Percentiles rank a stretch among this genome's conserved stretches.
Evolutionary conservation across 257 asterid species (phyloP).

Genomic region (Scutellaria baicalensis): DNA sequence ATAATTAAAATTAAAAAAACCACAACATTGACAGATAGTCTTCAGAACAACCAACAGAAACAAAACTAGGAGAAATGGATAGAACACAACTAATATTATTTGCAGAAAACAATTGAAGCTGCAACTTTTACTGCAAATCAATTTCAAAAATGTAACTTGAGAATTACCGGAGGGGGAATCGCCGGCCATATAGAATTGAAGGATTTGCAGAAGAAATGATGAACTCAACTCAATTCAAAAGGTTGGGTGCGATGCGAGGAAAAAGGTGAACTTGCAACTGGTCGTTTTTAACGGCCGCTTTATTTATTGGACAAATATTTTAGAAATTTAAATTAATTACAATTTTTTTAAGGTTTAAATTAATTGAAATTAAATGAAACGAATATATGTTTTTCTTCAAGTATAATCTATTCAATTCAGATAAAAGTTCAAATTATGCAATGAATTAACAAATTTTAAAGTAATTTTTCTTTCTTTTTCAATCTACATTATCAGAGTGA

Average conservation of each 20-base stretch:
- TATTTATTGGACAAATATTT: no score
- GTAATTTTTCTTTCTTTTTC: no score
- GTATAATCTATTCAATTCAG: no score
- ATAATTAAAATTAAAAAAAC: no score
- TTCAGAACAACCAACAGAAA: neutral
- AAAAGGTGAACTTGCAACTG: neutral
- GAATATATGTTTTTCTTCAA: no score
- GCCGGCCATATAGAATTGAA: constrained; percentile 22
- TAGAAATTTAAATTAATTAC: no score
- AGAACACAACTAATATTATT: neutral
- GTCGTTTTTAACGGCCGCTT: neutral
- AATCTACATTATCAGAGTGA: no score
- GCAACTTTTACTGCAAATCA: neutral
- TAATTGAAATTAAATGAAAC: no score
- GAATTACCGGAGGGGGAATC: constrained; percentile 30
- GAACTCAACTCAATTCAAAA: neutral
- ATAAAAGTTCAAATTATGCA: no score
- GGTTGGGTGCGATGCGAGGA: neutral
- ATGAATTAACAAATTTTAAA: no score
- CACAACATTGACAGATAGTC: neutral
- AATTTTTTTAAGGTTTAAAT: no score
- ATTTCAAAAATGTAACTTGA: neutral
- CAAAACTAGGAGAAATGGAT: neutral
- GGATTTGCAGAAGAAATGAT: neutral
- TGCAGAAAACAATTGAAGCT: neutral